Conservation (phyloP, 176 grass and related monocot genomes). For the Zoysia japonica region DNA sequence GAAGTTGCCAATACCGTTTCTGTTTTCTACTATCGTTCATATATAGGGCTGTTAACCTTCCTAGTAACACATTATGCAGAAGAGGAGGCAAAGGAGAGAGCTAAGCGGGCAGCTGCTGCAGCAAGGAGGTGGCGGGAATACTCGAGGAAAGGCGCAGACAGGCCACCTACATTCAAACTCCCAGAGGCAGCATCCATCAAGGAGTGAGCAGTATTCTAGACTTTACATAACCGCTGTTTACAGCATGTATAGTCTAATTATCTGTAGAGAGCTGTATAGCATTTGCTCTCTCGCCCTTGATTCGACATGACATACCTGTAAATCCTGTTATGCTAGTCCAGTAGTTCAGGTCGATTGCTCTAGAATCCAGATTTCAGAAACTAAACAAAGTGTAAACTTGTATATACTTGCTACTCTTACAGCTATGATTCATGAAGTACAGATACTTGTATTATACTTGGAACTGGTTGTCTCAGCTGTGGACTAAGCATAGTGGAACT, state of each 20-base stretch:
- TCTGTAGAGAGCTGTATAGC: slow-evolving; percentile 37
- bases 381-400: slow-evolving; percentile 39
- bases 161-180: slow-evolving; percentile 72
- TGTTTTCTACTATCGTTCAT: slow-evolving; percentile 1
- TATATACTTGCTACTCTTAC: slow-evolving; percentile 11
- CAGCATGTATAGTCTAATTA: slow-evolving; percentile 53
- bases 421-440: background rate
- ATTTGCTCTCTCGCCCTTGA: slow-evolving; percentile 33
- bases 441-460: background rate
- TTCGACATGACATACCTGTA: slow-evolving; percentile 26
- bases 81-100: slow-evolving; percentile 72
- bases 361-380: slow-evolving; percentile 30
- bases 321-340: slow-evolving; percentile 37
- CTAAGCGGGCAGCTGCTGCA: slow-evolving; percentile 74
- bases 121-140: slow-evolving; percentile 95
- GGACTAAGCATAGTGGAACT: background rate
- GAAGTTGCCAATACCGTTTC: background rate
- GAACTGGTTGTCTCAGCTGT: background rate
- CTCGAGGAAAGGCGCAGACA: slow-evolving; percentile 85
- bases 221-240: slow-evolving; percentile 36
- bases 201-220: slow-evolving; percentile 45
- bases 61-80: slow-evolving; percentile 40
- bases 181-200: slow-evolving; percentile 71
- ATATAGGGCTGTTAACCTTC: slow-evolving; percentile 9
- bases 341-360: background rate